These are phyloP conservation scores for Tetraselmis chui DNA, from an alignment of 139 green algal species.

Conservation along the genomic window DNA sequence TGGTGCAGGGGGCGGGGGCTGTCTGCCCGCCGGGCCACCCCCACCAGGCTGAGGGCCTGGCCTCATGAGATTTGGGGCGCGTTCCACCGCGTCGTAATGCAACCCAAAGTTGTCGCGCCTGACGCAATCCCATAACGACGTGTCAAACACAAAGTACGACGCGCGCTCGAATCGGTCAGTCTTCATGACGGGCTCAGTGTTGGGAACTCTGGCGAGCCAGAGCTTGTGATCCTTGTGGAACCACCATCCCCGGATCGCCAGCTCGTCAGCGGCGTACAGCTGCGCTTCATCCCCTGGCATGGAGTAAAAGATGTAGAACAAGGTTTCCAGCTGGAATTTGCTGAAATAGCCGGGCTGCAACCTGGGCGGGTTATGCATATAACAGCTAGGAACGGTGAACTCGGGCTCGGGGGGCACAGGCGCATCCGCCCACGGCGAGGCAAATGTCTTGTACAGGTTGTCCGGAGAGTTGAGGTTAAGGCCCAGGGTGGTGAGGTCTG, in stretches of 20 bases:
- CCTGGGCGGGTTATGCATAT: conserved; percentile 66
- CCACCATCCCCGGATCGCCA: conserved; percentile 78
- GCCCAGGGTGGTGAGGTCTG: conserved; percentile 90
- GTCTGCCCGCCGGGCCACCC: background rate
- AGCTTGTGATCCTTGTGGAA: conserved; percentile 74
- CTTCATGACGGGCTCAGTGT: conserved; percentile 73
- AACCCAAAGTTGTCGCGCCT: conserved; percentile 59
- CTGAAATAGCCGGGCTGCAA: conserved; percentile 79
- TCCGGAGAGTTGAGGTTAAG: conserved; percentile 88
- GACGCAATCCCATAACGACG: conserved; percentile 73
- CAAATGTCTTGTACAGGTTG: conserved; percentile 73
- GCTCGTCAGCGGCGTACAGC: conserved; percentile 89
- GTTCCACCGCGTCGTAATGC: conserved; percentile 63
- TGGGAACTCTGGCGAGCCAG: conserved; percentile 78
- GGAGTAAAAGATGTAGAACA: conserved; percentile 98
- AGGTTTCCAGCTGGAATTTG: conserved; percentile 94
- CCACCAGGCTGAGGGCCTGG: background rate
- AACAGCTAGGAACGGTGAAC: conserved; percentile 82
- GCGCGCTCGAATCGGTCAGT: conserved; percentile 76
- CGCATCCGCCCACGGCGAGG: conserved; percentile 75
- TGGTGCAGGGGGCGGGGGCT: background rate
- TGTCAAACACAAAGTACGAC: conserved; percentile 90
- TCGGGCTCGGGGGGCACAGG: conserved; percentile 65
- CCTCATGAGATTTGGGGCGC: conserved; percentile 39
- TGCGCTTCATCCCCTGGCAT: conserved; percentile 79